Evolutionary conservation across 2,329 filamentous ascomycete species (phyloP), one percentile per base, ranked within the genome.

Genomic region (Cercospora zeae-maydis): DNA sequence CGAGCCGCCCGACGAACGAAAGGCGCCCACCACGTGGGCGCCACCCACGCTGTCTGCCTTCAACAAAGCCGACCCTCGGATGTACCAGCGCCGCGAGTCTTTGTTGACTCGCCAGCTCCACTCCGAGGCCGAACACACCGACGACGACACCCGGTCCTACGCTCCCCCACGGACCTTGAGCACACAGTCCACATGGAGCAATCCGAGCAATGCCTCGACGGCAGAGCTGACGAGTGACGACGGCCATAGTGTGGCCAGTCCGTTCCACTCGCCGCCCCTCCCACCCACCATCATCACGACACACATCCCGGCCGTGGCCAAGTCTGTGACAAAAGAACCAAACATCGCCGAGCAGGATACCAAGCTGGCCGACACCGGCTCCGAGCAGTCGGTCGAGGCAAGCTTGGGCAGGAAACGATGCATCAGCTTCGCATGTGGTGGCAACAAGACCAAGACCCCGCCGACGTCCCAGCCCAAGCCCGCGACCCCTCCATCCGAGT

Each of bases 221-320:
- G 90, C 90, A 37, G 93, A 97, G 68, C 82, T 98, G 62, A 97
- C 92, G n/a, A 97, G 93, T 77, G 95, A 97, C 72, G 95, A 91
- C 62, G 75, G 74, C 19, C 70, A 69, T 14, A 93, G 91, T 63
- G 80, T 96, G 63, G 96, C 93, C 16, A 97, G 92, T 72, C 92
- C 93, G 45, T 89, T 77, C 31, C 78, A 91, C n/a, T 98, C 93
- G 73, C 93, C 95, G 16, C 92, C 92, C n/a, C 81, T 88, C 2
- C 86, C 87, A 4, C 82, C 87, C 16, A 80, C 85, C 58, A 78
- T 80, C 10, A 74, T 78, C 57, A 75, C 73, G 58, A 73, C 64
- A 49, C 73, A 77, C 60, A 65, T 78, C 9, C 75, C 68, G 69
- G 68, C 76, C 27, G 74, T 75, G 61, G 77, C 78, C 51, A 78